Evolutionary conservation across 2,329 filamentous ascomycete species (phyloP).

Genomic region (Pyrenophora tritici-repentis): DNA sequence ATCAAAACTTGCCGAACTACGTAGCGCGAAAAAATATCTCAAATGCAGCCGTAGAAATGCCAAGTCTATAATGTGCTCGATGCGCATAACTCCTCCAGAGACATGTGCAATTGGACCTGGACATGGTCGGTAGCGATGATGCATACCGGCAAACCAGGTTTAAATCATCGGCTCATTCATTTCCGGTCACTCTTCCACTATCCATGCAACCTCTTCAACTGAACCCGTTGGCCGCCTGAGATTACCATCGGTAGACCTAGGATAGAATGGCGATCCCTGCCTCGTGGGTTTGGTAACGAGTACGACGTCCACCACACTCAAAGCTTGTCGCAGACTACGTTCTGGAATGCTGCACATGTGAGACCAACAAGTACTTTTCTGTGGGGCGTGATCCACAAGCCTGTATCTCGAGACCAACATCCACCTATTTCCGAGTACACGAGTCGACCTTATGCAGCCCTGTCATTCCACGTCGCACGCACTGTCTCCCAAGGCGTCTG

Average conservation of each 20-base stretch:
- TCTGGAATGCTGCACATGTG: background rate
- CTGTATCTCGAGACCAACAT: conserved; percentile 4
- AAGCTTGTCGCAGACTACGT: background rate
- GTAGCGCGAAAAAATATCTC: conserved; percentile 7
- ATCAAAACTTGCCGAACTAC: background rate
- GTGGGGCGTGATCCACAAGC: conserved; percentile 2
- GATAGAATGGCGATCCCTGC: conserved; percentile 6
- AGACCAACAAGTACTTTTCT: background rate
- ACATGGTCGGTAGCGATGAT: background rate
- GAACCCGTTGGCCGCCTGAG: background rate
- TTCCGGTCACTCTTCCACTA: background rate
- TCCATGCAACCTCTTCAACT: background rate
- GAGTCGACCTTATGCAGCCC: conserved; percentile 9
- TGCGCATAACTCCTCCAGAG: conserved; percentile 4
- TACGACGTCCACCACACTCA: background rate
- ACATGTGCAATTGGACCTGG: background rate
- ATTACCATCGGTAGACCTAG: conserved; percentile 1
- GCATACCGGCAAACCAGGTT: background rate
- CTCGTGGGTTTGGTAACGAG: background rate
- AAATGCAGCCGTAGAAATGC: conserved; percentile 20
- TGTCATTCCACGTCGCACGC: background rate
- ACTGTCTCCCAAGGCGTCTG: background rate
- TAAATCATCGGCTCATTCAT: background rate
- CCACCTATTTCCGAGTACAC: conserved; percentile 14
- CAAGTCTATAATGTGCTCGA: conserved; percentile 5